Evolutionary conservation across 1,284 basidiomycete species (phyloP), one percentile per base, ranked within the genome.

Genomic region (Ganoderma leucocontextum): DNA sequence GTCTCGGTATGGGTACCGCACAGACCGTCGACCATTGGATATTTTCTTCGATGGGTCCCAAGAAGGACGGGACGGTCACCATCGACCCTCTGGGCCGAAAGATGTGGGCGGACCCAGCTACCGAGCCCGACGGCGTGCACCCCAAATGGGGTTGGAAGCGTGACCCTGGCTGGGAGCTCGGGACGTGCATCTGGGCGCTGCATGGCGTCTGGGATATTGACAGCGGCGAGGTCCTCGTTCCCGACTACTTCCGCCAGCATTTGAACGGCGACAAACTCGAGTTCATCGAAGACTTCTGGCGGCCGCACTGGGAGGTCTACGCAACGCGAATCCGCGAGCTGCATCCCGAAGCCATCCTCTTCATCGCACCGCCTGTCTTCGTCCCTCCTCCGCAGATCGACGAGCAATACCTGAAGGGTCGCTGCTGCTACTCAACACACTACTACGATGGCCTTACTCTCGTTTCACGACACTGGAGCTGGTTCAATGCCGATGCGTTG

Each of bases 401-500:
- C 2, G 87, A 89, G 65, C 85, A 85, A 2, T 81, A 89, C 57
- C 83, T 97, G 17, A 82, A 84, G 55, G 91, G 91, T 0, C 89
- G 97, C 1, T 91, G 88, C 10, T 94, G 89, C 64, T 92, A 94
- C 70, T 92, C 95, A 0, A 87, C 91, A 0, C 97, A 99, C 80
- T 99, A 96, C 79, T 99, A 99, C 79, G 97, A 99, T 76, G 97
- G 97, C 1, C 84, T 98, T 57, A 94, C 93, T 8, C 85, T 94
- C 22, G 82, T 95, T 38, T 94, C 93, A 42, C 85, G 93, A 39
- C 94, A 96, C 74, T 97, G 95, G 96, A 94, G 96, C 78, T 96
- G 93, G 95, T 95, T 97, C 86, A 99, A 99, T 76, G 97, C 96
- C 2, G 97, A 99, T 80, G 95, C 97, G 0, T 82, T 99, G 0